Percentiles rank a stretch among this genome's conserved stretches.
phyloP scores from a whole-genome alignment of 2,329 filamentous ascomycete species.

The Trichoderma pleuroti region DNA sequence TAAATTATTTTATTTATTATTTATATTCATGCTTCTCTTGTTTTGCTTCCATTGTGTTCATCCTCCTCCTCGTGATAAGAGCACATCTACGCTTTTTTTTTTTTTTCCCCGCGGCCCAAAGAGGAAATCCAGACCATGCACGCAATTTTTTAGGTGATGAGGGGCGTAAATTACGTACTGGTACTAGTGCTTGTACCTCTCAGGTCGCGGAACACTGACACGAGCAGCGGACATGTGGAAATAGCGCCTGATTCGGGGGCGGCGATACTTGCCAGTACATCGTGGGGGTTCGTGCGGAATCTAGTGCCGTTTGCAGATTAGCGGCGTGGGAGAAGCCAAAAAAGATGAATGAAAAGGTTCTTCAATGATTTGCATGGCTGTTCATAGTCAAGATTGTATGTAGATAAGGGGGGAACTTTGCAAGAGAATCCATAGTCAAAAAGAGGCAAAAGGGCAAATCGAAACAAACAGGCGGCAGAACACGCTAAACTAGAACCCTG shows the following conservation, averaged over 20 bases:
- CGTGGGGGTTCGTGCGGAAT: background rate
- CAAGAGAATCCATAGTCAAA: background rate
- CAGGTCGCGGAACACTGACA: background rate
- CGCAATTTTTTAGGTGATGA: conserved; percentile 4
- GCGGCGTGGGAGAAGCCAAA: background rate
- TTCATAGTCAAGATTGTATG: too few relatives aligned
- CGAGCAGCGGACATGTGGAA: background rate
- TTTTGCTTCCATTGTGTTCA: background rate
- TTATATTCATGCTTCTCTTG: background rate
- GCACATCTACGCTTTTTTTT: background rate
- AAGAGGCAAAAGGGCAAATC: background rate
- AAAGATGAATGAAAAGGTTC: background rate
- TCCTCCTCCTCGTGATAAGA: background rate
- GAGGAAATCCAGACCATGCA: background rate
- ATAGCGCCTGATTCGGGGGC: background rate
- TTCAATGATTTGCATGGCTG: background rate
- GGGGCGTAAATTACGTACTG: conserved; percentile 11
- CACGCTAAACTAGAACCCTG: background rate
- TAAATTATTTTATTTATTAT: background rate
- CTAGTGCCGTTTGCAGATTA: background rate
- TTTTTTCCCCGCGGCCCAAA: conserved; percentile 8
- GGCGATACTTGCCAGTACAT: background rate
- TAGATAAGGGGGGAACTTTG: background rate
- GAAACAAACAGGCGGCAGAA: background rate
- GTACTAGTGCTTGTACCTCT: background rate